Evolutionary conservation across 805 yeast species (phyloP), one percentile per base, ranked within the genome.

Genomic region (Kluyveromyces aestuarii): DNA sequence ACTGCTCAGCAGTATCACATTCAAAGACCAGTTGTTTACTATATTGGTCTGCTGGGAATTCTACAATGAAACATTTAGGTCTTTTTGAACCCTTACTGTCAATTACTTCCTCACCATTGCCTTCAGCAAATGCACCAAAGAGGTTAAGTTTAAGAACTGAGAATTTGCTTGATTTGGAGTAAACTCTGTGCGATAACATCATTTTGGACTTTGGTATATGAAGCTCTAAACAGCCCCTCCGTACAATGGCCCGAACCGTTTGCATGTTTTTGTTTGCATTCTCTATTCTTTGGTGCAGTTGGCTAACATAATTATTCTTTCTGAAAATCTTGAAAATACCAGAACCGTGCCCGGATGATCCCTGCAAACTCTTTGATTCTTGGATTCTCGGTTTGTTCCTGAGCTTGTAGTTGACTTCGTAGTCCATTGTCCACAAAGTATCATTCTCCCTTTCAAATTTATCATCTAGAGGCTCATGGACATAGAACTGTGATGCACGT

Each of bases 1-100:
- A 93, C 50, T 78, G 77, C 55, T 81, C 85, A 21, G 70, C 61
- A 13, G 87, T 79, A 10, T 83, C 82, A 0, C 85, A 84, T 30
- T 80, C 69, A 16, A 84, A 68, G 50, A 68, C 59, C 3, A 69
- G 72, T 52, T 70, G 67, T 1, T 47, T 44, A 6, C 53, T 53
- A 43, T 55, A 49, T 1, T 52, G 30, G 6, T 49, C 55, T 2
- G 46, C 51, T 6, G 67, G 64, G 17, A 63, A 57, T 9, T 50
- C 53, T 1, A 64, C 36, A 10, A 54, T 53, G 39, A 64, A 61
- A 47, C 61, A 58, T 1, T 60, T 58, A 11, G 40, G 40, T 13
- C 19, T 46, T 8, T 47, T 40, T 8, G 46, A 14, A 11, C 36
- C 36, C 11, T 27, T 41, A 27, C 40, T 46, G 14, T 33, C 44